Evolutionary conservation across 352 stramenopile species (phyloP), one percentile per base, ranked within the genome.

Genomic region (Globisporangium cystogenes): DNA sequence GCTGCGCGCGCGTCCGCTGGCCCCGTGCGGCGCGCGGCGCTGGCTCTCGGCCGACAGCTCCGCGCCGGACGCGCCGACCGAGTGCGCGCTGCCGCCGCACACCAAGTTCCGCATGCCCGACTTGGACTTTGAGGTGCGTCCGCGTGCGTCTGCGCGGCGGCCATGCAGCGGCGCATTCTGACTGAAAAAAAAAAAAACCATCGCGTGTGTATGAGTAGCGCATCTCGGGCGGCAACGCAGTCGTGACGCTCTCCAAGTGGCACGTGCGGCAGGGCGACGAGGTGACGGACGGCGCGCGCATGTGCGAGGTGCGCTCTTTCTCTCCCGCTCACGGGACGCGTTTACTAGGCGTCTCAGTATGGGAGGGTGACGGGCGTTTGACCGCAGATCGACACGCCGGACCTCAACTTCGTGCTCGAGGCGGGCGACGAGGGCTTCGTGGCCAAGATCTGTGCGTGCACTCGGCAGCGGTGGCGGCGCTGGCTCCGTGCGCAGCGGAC

Each of bases 21-120:
- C 7, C 11, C 20, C 10, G 15, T 44, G 39, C n/a, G 18, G 35
- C 35, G 20, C 39, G 33, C 33, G 11, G 33, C 48, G 56, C 48
- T 57, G 44, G 40, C 35, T 62, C 41, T 62, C 55, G 20, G 36
- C 31, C 24, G 33, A 39, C 33, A 39, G 42, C 15, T 31, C 53
- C 1, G 1, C 20, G 11, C 8, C 41, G 16, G 51, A 50, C 21
- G 36, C 31, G 4, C 23, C 40, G 15, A 6, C 27, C 20, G 46
- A 54, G 39, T 43, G 39, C 27, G 31, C 51, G 39, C 68, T 94
- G 42, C 84, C 84, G 14, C 55, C 62, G 46, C 84, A 94, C 65
- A 85, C 86, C 63, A 92, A 92, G 69, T 92, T 94, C 67, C 82
- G 84, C 60, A 90, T 94, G 78, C 77, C 83, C 23, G 82, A 94